Conservation (phyloP, 2,329 filamentous ascomycete species). For the Metarhizium sp. region DNA sequence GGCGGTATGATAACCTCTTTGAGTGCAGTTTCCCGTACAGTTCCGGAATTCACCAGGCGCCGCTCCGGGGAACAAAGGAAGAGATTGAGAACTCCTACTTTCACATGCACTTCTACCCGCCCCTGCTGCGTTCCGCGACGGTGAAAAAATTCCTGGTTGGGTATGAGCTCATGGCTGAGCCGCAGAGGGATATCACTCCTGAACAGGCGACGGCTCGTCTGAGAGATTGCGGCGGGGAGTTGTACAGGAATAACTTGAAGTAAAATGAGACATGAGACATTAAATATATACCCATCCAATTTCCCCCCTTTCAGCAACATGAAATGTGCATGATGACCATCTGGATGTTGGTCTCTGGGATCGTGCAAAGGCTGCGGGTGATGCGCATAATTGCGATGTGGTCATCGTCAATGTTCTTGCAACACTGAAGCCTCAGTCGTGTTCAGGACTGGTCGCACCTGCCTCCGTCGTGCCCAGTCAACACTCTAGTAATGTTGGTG, state of each 20-base stretch:
- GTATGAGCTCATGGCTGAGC: conserved; percentile 93
- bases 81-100: conserved; percentile 85
- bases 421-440: not conserved
- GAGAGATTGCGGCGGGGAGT: conserved; percentile 64
- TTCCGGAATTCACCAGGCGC: conserved; percentile 94
- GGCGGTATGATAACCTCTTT: conserved; percentile 93
- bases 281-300: not conserved
- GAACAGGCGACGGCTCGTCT: conserved; percentile 83
- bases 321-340: too few species aligned
- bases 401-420: not conserved
- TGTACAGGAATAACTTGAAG: conserved; percentile 61
- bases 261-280: conserved; percentile 1
- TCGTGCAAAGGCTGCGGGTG: not conserved
- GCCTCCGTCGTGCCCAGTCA: not conserved
- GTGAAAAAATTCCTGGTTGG: conserved; percentile 95
- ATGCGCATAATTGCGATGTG: not conserved
- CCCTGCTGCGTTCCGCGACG: conserved; percentile 81
- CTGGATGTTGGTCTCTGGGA: not conserved
- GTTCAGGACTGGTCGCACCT: not conserved
- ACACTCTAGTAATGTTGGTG: not conserved
- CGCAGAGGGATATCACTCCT: conserved; percentile 95
- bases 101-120: conserved; percentile 97
- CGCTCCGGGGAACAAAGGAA: conserved; percentile 68
- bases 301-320: too few species aligned
- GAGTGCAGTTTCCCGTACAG: conserved; percentile 96